phyloP scores from a whole-genome alignment of 352 stramenopile species.

The Globisporangium splendens region DNA sequence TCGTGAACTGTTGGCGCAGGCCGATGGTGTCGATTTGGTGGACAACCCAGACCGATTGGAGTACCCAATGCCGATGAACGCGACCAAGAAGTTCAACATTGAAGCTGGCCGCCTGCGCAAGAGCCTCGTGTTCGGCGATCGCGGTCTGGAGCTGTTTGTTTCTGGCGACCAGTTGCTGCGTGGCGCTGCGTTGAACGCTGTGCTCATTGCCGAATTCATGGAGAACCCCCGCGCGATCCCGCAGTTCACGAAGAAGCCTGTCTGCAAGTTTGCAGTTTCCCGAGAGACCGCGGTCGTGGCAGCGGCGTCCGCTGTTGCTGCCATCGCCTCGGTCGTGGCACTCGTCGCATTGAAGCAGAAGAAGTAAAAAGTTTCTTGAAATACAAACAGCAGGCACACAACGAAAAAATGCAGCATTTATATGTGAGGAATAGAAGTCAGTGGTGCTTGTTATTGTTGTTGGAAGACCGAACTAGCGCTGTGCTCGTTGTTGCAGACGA shows the following conservation, averaged over 20 bases:
- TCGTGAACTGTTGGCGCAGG: constrained; percentile 74
- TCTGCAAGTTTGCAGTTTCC: constrained; percentile 21
- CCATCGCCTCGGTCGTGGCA: constrained; percentile 33
- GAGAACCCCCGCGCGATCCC: constrained; percentile 54
- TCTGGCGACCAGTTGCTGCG: constrained; percentile 96
- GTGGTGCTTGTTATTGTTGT: constrained; percentile 36
- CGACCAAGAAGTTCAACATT: constrained; percentile 97
- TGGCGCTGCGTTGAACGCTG: constrained; percentile 96
- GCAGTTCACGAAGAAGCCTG: constrained; percentile 70
- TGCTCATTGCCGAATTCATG: constrained; percentile 94
- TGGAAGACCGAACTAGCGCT: constrained; percentile 26
- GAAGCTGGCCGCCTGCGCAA: constrained; percentile 94
- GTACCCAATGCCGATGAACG: constrained; percentile 98
- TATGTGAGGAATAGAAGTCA: constrained; percentile 9
- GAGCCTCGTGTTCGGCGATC: constrained; percentile 93
- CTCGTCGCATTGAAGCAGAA: constrained; percentile 49
- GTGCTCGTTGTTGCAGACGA: constrained; percentile 20
- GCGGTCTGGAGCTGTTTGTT: constrained; percentile 97
- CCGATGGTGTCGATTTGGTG: constrained; percentile 94
- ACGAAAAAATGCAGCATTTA: not conserved
- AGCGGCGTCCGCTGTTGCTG: constrained; percentile 29
- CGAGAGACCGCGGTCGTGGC: constrained; percentile 33
- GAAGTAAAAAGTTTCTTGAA: constrained; percentile 11
- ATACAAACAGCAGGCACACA: constrained; percentile 5
- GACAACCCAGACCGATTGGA: constrained; percentile 77